phyloP scores from a whole-genome alignment of 169 alveolate species.

The Eimeria praecox region DNA sequence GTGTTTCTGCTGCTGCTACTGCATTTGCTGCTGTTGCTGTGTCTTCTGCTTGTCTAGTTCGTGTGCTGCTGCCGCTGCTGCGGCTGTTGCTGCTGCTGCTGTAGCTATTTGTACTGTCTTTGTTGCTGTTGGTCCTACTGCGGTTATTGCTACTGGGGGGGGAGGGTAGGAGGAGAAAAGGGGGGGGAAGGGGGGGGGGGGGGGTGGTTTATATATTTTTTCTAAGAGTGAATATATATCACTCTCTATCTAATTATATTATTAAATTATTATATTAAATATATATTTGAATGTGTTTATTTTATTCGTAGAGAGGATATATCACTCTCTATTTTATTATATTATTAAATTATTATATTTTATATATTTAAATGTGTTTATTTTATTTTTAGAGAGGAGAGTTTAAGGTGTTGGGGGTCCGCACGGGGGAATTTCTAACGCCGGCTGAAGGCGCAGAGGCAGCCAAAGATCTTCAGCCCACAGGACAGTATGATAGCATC shows the following conservation, averaged over 20 bases:
- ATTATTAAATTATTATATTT: neutral
- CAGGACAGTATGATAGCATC: conserved; percentile 37
- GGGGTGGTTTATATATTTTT: too few relatives aligned
- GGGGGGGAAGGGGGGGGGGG: too few relatives aligned
- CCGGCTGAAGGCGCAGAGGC: conserved; percentile 49
- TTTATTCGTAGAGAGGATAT: neutral
- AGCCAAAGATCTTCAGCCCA: conserved; percentile 42
- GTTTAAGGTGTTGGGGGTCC: conserved; percentile 27
- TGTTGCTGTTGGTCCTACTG: too few relatives aligned
- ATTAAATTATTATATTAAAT: neutral
- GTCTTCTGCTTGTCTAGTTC: neutral
- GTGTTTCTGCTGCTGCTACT: neutral
- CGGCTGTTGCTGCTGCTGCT: too few relatives aligned
- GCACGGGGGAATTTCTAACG: conserved; percentile 66
- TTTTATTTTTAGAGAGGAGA: conserved; percentile 27
- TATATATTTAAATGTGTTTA: neutral
- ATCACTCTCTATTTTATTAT: neutral
- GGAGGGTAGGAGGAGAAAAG: too few relatives aligned
- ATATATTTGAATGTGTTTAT: neutral
- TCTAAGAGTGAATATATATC: too few relatives aligned
- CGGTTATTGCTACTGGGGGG: too few relatives aligned
- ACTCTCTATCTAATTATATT: too few relatives aligned
- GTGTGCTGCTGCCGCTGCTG: too few relatives aligned
- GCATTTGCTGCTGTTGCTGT: neutral
- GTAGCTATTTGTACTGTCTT: too few relatives aligned